Conservation (phyloP, 345 rosid genomes). For the Garcia nutans region DNA sequence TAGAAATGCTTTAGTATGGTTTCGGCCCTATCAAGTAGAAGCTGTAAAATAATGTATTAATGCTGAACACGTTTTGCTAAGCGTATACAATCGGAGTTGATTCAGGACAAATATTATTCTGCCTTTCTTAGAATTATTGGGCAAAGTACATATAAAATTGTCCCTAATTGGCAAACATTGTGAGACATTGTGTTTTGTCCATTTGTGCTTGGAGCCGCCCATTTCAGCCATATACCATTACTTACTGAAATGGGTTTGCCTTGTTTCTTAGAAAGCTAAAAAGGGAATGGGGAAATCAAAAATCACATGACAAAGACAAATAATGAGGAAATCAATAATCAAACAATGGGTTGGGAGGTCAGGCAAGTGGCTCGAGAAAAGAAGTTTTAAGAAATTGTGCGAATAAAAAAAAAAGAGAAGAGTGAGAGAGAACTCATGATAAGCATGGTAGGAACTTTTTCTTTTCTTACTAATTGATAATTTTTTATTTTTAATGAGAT, state of each 20-base stretch:
- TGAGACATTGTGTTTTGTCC: constrained; percentile 1
- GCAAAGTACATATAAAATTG: background rate
- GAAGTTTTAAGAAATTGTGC: background rate
- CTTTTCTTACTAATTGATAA: no score
- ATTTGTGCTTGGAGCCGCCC: background rate
- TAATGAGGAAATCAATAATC: background rate
- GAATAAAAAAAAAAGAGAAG: no score
- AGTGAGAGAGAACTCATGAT: background rate
- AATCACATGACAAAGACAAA: background rate
- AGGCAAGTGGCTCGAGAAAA: background rate
- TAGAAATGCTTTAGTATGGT: no score
- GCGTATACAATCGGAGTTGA: background rate
- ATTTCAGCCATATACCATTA: constrained; percentile 1
- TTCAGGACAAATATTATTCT: background rate
- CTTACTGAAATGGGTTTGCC: background rate
- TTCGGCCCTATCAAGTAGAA: no score
- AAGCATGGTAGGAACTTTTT: background rate
- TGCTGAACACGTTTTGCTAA: no score
- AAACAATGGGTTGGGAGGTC: background rate
- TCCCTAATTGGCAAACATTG: constrained; percentile 4
- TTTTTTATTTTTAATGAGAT: no score
- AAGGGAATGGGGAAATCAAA: background rate
- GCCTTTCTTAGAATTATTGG: background rate
- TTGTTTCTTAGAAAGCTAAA: constrained; percentile 1
- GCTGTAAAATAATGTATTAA: no score